A percentile compares a stretch with the other conserved stretches of the same genome.
phyloP scores from a whole-genome alignment of 108 stramenopile genomes.

The Cylindrotheca closterium region DNA sequence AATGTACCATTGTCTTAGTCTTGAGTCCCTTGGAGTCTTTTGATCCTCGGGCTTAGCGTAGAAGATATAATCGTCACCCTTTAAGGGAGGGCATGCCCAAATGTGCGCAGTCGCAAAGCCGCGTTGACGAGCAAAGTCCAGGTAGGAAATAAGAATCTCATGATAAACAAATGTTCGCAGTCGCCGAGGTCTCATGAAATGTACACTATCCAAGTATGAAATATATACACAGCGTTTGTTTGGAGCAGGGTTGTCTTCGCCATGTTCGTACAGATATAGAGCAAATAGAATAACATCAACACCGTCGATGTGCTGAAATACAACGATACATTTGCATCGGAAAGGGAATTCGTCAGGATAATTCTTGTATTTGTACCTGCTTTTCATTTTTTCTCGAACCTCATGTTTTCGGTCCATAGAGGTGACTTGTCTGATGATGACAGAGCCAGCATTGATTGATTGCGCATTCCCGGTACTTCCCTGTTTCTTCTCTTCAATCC shows the following conservation, averaged over 20 bases:
- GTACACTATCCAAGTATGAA: constrained; percentile 92
- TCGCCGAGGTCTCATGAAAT: constrained; percentile 89
- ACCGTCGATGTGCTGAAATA: constrained; percentile 92
- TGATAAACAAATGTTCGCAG: constrained; percentile 93
- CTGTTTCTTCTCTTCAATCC: constrained; percentile 48
- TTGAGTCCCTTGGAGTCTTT: constrained; percentile 90
- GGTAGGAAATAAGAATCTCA: constrained; percentile 95
- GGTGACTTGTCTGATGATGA: constrained; percentile 89
- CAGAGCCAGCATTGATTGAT: constrained; percentile 50
- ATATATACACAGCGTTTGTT: constrained; percentile 88
- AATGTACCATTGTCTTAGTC: constrained; percentile 94
- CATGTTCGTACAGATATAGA: constrained; percentile 91
- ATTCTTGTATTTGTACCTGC: constrained; percentile 86
- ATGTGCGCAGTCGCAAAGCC: constrained; percentile 94
- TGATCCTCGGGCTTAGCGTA: constrained; percentile 98
- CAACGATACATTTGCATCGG: constrained; percentile 90
- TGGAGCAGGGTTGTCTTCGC: constrained; percentile 86
- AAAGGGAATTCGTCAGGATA: constrained; percentile 91
- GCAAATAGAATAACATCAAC: constrained; percentile 93
- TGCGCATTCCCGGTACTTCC: constrained; percentile 66
- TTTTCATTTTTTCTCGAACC: constrained; percentile 81
- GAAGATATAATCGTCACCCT: constrained; percentile 98
- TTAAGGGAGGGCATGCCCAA: constrained; percentile 99
- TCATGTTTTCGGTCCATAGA: constrained; percentile 84
- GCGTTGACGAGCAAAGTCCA: constrained; percentile 83